Conservation (phyloP, 305 asterid genomes). For the Fraxinus sp. region DNA sequence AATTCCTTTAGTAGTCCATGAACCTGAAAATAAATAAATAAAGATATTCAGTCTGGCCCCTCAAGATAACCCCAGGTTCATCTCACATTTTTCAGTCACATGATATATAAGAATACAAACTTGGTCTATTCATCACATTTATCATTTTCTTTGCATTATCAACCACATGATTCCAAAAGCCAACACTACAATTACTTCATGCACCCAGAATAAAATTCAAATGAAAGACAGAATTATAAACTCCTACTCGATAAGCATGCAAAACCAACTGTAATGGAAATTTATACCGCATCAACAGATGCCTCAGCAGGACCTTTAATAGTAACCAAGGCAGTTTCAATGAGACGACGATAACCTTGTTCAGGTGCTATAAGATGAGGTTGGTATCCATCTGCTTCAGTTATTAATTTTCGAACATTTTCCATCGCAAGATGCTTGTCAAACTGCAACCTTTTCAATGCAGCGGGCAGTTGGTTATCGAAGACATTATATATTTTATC, state of each 20-base stretch:
- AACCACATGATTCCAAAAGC: background rate
- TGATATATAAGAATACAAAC: background rate
- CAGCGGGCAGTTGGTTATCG: constrained; percentile 89
- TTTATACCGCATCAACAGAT: constrained; percentile 83
- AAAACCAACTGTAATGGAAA: background rate
- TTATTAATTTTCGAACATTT: constrained; percentile 80
- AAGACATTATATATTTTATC: constrained; percentile 85
- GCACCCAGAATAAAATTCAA: background rate
- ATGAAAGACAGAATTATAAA: background rate
- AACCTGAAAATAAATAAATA: constrained; percentile 50
- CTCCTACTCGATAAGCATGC: background rate
- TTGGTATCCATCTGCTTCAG: constrained; percentile 99
- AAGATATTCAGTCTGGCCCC: constrained; percentile 8
- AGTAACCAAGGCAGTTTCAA: constrained; percentile 82
- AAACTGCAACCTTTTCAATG: constrained; percentile 89
- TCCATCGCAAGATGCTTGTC: constrained; percentile 98
- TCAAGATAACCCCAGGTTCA: constrained; percentile 6
- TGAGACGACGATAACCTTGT: constrained; percentile 95
- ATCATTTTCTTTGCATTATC: background rate
- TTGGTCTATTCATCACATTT: background rate
- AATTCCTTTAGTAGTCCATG: constrained; percentile 89
- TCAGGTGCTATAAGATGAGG: constrained; percentile 99
- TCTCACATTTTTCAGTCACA: background rate
- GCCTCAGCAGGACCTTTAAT: constrained; percentile 98
- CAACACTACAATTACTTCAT: background rate